Percentiles rank a stretch among this genome's conserved stretches.
Evolutionary conservation across 2,329 filamentous ascomycete species (phyloP).

Genomic region (Phaeoacremonium minimum): DNA sequence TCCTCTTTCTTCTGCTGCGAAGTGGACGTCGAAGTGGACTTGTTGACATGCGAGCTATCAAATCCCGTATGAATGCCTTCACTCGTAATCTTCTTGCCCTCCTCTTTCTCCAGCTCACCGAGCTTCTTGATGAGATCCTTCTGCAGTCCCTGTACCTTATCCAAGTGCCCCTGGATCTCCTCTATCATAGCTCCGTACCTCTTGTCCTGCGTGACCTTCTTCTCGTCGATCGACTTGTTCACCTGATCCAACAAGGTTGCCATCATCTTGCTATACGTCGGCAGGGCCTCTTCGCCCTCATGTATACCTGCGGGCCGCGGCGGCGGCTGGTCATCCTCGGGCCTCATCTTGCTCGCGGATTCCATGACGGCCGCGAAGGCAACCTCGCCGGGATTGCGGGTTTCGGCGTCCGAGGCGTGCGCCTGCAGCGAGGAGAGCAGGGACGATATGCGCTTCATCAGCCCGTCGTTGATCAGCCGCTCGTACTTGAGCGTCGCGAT

Average conservation of each 20-base stretch:
- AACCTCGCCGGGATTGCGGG: conserved; percentile 68
- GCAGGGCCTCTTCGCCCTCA: conserved; percentile 66
- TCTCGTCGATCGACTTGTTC: conserved; percentile 77
- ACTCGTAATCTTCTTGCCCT: conserved; percentile 88
- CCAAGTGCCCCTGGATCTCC: conserved; percentile 72
- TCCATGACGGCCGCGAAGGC: conserved; percentile 90
- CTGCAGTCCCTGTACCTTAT: conserved; percentile 75
- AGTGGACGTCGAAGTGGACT: conserved; percentile 34
- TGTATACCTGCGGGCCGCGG: conserved; percentile 76
- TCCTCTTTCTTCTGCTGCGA: conserved; percentile 40
- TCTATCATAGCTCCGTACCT: conserved; percentile 72
- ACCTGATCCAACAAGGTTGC: conserved; percentile 92
- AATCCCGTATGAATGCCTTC: conserved; percentile 87
- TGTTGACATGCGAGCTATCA: conserved; percentile 77
- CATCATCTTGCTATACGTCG: conserved; percentile 96
- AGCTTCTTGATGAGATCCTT: conserved; percentile 70
- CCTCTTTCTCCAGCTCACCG: conserved; percentile 77
- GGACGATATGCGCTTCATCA: conserved; percentile 76
- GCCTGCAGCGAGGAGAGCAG: conserved; percentile 72
- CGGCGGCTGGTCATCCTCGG: conserved; percentile 71
- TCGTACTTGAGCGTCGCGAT: conserved; percentile 93
- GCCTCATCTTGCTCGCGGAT: conserved; percentile 58
- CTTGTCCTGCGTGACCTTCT: conserved; percentile 57
- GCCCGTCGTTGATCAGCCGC: conserved; percentile 85
- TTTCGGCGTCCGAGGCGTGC: conserved; percentile 64